Evolutionary conservation across 257 asterid genomes (phyloP).

Genomic region (Capsicum rhomboideum): DNA sequence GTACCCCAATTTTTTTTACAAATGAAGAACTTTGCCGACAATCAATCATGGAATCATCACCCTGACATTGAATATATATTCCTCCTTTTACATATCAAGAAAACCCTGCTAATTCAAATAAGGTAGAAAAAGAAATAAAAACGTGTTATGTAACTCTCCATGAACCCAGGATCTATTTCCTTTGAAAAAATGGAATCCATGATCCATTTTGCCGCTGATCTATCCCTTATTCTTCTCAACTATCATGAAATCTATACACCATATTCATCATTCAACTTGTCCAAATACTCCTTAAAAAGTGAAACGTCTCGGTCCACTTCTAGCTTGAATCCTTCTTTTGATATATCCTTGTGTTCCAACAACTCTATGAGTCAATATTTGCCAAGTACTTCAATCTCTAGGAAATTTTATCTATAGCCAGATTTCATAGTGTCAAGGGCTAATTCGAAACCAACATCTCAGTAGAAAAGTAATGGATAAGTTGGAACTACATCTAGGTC

Average conservation of each 20-base stretch:
- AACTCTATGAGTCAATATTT: too few relatives aligned
- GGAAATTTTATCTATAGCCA: conserved; percentile 13
- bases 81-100: too few relatives aligned
- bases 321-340: neutral
- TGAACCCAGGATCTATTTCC: conserved; percentile 7
- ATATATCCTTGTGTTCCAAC: conserved; percentile 28
- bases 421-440: conserved; percentile 17
- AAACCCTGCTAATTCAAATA: too few relatives aligned
- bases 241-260: conserved; percentile 32
- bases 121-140: too few relatives aligned
- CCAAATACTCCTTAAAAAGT: conserved; percentile 9
- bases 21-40: too few relatives aligned
- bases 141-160: neutral
- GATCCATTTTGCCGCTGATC: conserved; percentile 21
- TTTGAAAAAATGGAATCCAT: neutral
- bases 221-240: conserved; percentile 30
- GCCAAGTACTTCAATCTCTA: conserved; percentile 23
- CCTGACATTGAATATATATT: too few relatives aligned
- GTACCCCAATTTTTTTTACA: too few relatives aligned
- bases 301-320: conserved; percentile 20
- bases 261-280: too few relatives aligned
- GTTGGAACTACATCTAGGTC: conserved; percentile 25
- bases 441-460: neutral
- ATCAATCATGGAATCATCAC: too few relatives aligned
- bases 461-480: conserved; percentile 18